Evolutionary conservation across 352 stramenopile genomes (phyloP), one percentile per base, ranked within the genome.

Genomic region (Blastocystis sp.): DNA sequence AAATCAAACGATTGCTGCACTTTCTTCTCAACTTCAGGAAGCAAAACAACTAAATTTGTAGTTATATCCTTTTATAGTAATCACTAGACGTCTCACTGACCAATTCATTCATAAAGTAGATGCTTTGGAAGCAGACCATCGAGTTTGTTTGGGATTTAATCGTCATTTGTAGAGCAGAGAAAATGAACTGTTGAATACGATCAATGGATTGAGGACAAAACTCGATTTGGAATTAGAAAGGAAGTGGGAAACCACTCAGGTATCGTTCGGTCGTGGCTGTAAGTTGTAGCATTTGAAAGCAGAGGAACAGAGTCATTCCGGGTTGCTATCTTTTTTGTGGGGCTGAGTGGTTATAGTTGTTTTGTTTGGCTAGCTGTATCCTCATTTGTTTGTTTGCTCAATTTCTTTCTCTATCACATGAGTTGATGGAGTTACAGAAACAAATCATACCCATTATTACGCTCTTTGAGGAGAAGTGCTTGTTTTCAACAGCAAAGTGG

Each of bases 141-240:
- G 70, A n/a, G 70, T 81, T 66, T 16, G 30, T 18, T 11, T 18
- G 20, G 47, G 16, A 9, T 34, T 20, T 24, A 37, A 37, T 24
- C 4, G 26, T 81, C 8, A 81, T 5, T 8, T 13, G 16, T 81
- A 81, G 70, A 47, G 41, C 20, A 18, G 70, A 18, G 70, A 81
- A 53, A 81, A 81, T 37, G 39, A 63, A 26, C 26, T 81, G 70
- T 47, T 81, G n/a, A 56, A 62, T 39, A 37, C 59, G 16, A 88
- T 76, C 54, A 41, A 88, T 20, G 76, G 59, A 24, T 47, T 88
- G 13, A 20, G 43, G 50, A 78, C 37, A 55, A 88, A 88, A 45
- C 64, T 88, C 20, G 76, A 88, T 88, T 30, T 73, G 8, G 76
- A 88, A 39, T 37, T 88, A 47, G 76, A 88, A 45, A 76, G 63